Percentiles rank a stretch among this genome's conserved stretches.
Evolutionary conservation across 2,329 filamentous ascomycete species (phyloP).

Genomic region (Chlorencoelia australis): DNA sequence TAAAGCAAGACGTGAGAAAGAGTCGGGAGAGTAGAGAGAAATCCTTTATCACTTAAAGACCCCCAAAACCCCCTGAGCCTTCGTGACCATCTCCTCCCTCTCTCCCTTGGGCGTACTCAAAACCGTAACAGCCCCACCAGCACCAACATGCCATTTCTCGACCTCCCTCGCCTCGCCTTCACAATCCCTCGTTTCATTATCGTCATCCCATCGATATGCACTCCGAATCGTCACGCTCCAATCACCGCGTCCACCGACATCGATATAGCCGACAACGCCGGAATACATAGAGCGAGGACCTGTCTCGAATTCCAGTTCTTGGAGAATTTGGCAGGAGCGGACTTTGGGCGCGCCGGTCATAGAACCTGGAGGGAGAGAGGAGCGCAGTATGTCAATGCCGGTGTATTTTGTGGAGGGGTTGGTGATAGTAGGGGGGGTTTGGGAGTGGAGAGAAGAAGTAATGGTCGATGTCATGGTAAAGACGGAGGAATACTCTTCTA

Average conservation of each 20-base stretch:
- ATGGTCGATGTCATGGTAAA: slow-evolving; percentile 89
- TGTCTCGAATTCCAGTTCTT: slow-evolving; percentile 49
- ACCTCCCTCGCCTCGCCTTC: slow-evolving; percentile 25
- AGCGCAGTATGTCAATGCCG: slow-evolving; percentile 66
- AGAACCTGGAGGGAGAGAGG: slow-evolving; percentile 75
- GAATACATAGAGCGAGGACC: slow-evolving; percentile 68
- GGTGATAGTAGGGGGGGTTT: slow-evolving; percentile 4
- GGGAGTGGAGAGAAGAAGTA: slow-evolving; percentile 40
- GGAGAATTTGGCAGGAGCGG: slow-evolving; percentile 75
- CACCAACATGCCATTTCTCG: slow-evolving; percentile 74
- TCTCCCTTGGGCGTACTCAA: slow-evolving; percentile 73
- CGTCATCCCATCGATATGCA: slow-evolving; percentile 63
- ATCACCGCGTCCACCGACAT: slow-evolving; percentile 73
- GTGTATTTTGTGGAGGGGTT: slow-evolving; percentile 33
- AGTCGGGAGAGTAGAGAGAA: no score
- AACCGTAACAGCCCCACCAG: slow-evolving; percentile 81
- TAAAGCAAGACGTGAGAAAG: no score
- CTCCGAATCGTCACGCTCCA: slow-evolving; percentile 88
- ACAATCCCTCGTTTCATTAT: slow-evolving; percentile 27
- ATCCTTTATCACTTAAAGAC: slow-evolving; percentile 15
- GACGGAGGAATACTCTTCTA: slow-evolving; percentile 86
- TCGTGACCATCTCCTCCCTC: slow-evolving; percentile 83
- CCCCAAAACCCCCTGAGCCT: slow-evolving; percentile 32
- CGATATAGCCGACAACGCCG: slow-evolving; percentile 82
- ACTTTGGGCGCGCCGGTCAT: slow-evolving; percentile 98